Percentiles rank a stretch among this genome's conserved stretches.
Evolutionary conservation across 345 rosid genomes (phyloP).

Genomic region (Populus nigra): DNA sequence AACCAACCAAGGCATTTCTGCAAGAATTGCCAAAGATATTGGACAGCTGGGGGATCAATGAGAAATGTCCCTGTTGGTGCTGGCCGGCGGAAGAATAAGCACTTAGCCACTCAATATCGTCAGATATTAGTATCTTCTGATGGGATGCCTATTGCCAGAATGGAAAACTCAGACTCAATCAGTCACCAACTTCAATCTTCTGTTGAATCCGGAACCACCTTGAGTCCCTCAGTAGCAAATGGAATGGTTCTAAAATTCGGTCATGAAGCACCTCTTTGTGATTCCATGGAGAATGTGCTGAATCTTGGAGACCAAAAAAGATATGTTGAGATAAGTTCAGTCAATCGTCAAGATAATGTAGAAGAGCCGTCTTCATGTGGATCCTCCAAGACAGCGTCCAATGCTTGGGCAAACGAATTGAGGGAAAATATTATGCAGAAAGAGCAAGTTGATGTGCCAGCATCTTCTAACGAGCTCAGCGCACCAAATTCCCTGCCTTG

Average conservation of each 20-base stretch:
- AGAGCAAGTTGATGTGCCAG: slow-evolving; percentile 22
- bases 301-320: slow-evolving; percentile 44
- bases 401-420: slow-evolving; percentile 29
- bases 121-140: slow-evolving; percentile 66
- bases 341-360: slow-evolving; percentile 27
- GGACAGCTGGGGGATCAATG: slow-evolving; percentile 99
- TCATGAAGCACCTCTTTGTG: slow-evolving; percentile 48
- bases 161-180: slow-evolving; percentile 39
- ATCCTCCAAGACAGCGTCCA: slow-evolving; percentile 33
- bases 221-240: slow-evolving; percentile 38
- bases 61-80: slow-evolving; percentile 95
- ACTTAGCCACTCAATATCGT: slow-evolving; percentile 57
- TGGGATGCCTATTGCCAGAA: slow-evolving; percentile 39
- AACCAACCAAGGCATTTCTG: slow-evolving; percentile 95
- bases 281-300: slow-evolving; percentile 49
- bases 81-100: slow-evolving; percentile 91
- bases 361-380: slow-evolving; percentile 40
- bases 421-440: slow-evolving; percentile 24
- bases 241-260: slow-evolving; percentile 68
- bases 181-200: slow-evolving; percentile 37
- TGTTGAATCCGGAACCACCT: slow-evolving; percentile 28
- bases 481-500: slow-evolving; percentile 36
- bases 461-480: slow-evolving; percentile 34
- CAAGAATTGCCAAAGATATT: slow-evolving; percentile 92
- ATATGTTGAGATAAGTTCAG: slow-evolving; percentile 28